phyloP scores from a whole-genome alignment of 2,329 filamentous ascomycete species.

The Pezizomycotina sp. region DNA sequence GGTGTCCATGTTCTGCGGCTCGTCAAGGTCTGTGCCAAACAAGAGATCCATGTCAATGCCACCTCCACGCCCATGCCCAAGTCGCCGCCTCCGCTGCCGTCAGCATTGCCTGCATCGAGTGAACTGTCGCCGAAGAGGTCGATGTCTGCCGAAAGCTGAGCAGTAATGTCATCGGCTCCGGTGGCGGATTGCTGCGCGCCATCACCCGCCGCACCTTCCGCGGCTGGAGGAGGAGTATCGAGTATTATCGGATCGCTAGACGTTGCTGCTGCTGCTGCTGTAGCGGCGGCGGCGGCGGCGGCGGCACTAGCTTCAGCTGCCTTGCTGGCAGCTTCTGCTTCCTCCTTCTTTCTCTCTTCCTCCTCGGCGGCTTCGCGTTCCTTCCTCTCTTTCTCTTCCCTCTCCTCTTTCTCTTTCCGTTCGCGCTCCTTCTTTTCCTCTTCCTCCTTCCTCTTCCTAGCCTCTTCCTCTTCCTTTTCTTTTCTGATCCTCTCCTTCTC shows the following conservation, averaged over 20 bases:
- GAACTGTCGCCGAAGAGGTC: slow-evolving; percentile 15
- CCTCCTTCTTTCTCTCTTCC: slow-evolving; percentile 10
- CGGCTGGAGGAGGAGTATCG: slow-evolving; percentile 10
- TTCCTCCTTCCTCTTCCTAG: slow-evolving; percentile 15
- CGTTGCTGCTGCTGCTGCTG: slow-evolving; percentile 6
- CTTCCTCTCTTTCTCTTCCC: not conserved
- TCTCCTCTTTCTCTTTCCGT: slow-evolving; percentile 14
- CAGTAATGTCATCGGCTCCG: too few relatives aligned
- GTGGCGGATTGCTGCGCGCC: slow-evolving; percentile 3
- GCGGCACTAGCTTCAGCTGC: slow-evolving; percentile 3
- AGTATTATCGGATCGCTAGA: slow-evolving; percentile 14
- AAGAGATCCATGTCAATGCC: slow-evolving; percentile 18
- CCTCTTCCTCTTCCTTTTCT: slow-evolving; percentile 15
- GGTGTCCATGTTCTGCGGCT: too few relatives aligned
- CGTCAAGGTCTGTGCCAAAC: slow-evolving; percentile 5
- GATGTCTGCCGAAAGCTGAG: too few relatives aligned
- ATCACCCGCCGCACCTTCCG: slow-evolving; percentile 3
- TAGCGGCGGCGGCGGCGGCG: slow-evolving; percentile 5
- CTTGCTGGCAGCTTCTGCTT: slow-evolving; percentile 13
- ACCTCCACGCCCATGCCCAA: slow-evolving; percentile 10
- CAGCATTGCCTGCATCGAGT: slow-evolving; percentile 6
- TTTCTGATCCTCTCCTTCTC: slow-evolving; percentile 21
- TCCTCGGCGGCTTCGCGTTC: slow-evolving; percentile 17
- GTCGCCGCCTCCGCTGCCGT: not conserved
- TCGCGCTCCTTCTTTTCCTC: slow-evolving; percentile 12